Evolutionary conservation across 345 rosid species (phyloP).

Genomic region (Rhodomyrtus tomentosa): DNA sequence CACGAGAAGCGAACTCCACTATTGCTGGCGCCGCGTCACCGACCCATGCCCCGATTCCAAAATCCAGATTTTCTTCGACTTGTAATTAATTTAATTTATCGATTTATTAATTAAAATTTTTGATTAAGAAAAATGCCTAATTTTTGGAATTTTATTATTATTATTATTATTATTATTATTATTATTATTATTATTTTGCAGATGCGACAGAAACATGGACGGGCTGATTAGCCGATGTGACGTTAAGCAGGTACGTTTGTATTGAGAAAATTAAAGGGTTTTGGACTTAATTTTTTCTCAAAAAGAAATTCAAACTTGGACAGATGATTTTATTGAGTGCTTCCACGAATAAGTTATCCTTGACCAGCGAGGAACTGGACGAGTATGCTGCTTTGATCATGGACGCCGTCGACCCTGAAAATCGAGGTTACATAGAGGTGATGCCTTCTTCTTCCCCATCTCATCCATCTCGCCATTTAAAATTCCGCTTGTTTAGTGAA

Average conservation of each 20-base stretch:
- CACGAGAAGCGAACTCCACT: conserved; percentile 20
- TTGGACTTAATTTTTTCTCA: neutral
- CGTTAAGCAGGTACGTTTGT: conserved; percentile 15
- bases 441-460: neutral
- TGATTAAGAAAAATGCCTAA: neutral
- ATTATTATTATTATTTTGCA: no score
- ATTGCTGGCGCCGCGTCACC: conserved; percentile 24
- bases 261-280: rapidly evolving
- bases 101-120: neutral
- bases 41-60: conserved; percentile 22
- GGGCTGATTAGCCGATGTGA: conserved; percentile 24
- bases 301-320: neutral
- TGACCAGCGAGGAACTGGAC: conserved; percentile 24
- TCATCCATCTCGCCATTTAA: neutral
- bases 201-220: conserved; percentile 36
- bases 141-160: neutral
- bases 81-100: conserved; percentile 13
- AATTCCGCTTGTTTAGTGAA: no score
- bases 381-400: conserved; percentile 26
- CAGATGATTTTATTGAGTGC: conserved; percentile 28
- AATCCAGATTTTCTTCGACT: conserved; percentile 29
- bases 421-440: conserved; percentile 34
- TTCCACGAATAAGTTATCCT: conserved; percentile 25
- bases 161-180: neutral
- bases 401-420: conserved; percentile 20